Evolutionary conservation across 768 basidiomycete genomes (phyloP).

Genomic region (Trametes elegans): DNA sequence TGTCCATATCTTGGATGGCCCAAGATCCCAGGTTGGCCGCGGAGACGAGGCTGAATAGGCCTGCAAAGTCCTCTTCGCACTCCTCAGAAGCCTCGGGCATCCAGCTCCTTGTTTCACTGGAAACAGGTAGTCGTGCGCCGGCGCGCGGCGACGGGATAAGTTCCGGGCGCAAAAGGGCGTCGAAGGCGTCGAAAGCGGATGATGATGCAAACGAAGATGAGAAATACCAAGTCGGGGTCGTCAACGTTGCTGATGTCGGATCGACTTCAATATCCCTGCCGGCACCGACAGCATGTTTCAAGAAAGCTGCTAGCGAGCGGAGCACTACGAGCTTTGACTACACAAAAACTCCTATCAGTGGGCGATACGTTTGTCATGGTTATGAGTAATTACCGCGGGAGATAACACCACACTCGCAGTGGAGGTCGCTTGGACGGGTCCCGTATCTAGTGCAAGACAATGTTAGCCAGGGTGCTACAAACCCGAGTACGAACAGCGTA

Average conservation of each 20-base stretch:
- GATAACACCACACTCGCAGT: slow-evolving; percentile 67
- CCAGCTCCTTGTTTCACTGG: slow-evolving; percentile 29
- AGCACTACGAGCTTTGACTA: slow-evolving; percentile 81
- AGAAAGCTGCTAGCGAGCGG: slow-evolving; percentile 67
- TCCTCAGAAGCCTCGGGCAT: slow-evolving; percentile 35
- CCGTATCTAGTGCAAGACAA: slow-evolving; percentile 28
- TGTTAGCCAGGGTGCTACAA: background rate
- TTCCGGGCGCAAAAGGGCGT: slow-evolving; percentile 39
- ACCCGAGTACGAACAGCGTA: slow-evolving; percentile 22
- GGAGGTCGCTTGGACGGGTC: slow-evolving; percentile 46
- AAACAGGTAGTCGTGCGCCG: background rate
- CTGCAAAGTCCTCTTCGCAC: slow-evolving; percentile 35
- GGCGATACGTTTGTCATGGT: background rate
- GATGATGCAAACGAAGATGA: slow-evolving; percentile 52
- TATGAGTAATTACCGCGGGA: slow-evolving; percentile 42
- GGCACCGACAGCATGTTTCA: slow-evolving; percentile 40
- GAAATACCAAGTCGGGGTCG: slow-evolving; percentile 63
- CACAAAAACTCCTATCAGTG: slow-evolving; percentile 13
- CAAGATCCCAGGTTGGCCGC: slow-evolving; percentile 18
- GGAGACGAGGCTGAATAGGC: slow-evolving; percentile 12
- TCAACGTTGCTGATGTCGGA: slow-evolving; percentile 3
- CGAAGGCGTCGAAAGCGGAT: slow-evolving; percentile 54
- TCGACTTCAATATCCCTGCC: background rate
- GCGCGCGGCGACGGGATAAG: background rate
- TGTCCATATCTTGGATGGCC: slow-evolving; percentile 25